phyloP scores from a whole-genome alignment of 768 basidiomycete species.

The Polyporus arcularius region DNA sequence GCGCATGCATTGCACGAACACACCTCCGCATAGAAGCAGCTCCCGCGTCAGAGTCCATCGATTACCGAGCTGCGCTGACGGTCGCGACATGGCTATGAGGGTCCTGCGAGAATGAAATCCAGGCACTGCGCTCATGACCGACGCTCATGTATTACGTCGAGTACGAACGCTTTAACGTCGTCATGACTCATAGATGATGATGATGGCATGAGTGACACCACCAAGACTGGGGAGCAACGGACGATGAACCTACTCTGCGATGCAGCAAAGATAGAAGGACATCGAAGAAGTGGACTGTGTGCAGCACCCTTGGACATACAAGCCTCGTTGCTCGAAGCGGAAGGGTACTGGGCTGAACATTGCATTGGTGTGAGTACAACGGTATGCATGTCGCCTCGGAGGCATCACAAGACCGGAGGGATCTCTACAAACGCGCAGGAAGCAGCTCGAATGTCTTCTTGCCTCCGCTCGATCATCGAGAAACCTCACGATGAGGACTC shows the following conservation, averaged over 20 bases:
- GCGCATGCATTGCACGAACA: not conserved
- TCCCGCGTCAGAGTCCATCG: not conserved
- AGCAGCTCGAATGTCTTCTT: not conserved
- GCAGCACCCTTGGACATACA: too few relatives aligned
- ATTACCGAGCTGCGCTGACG: not conserved
- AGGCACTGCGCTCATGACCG: not conserved
- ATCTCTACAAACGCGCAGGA: not conserved
- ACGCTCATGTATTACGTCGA: too few relatives aligned
- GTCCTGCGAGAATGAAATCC: not conserved
- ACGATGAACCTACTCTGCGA: too few relatives aligned
- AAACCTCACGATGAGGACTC: not conserved
- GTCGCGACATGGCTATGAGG: not conserved
- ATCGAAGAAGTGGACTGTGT: too few relatives aligned
- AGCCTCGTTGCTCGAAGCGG: too few relatives aligned
- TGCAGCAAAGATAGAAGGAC: too few relatives aligned
- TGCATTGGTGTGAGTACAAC: not conserved
- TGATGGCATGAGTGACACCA: too few relatives aligned
- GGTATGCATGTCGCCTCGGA: not conserved
- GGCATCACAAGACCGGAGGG: slow-evolving; percentile 6
- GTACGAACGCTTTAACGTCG: too few relatives aligned
- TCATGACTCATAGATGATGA: too few relatives aligned
- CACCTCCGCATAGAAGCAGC: not conserved
- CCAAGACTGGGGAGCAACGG: too few relatives aligned
- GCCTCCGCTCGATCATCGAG: slow-evolving; percentile 8
- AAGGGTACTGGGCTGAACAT: not conserved